Conservation (phyloP, 495 filamentous ascomycete genomes). For the Aspergillus saccharolyticus region DNA sequence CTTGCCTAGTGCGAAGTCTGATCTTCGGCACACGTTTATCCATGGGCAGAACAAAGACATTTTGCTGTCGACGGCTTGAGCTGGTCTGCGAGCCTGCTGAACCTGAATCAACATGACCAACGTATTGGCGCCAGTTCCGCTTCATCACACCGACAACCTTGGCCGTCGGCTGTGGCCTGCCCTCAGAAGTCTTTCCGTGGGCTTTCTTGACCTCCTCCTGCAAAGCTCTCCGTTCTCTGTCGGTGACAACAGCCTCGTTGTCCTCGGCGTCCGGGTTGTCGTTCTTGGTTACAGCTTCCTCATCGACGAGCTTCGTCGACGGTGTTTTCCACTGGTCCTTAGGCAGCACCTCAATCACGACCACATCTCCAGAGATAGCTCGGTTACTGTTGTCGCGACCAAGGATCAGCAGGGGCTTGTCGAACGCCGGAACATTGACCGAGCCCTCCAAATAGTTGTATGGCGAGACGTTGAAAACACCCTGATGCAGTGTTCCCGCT, state of each 20-base stretch:
- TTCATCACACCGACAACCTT: conserved; percentile 89
- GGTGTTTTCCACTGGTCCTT: conserved; percentile 95
- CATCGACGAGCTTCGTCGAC: conserved; percentile 90
- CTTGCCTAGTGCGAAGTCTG: conserved; percentile 83
- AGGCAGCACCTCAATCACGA: conserved; percentile 87
- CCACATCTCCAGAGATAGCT: conserved; percentile 81
- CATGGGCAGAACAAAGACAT: conserved; percentile 92
- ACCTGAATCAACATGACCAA: conserved; percentile 85
- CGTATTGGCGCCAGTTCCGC: conserved; percentile 96
- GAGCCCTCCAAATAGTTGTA: conserved; percentile 97
- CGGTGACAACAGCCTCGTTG: conserved; percentile 68
- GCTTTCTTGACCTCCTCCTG: conserved; percentile 86
- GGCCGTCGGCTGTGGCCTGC: conserved; percentile 82
- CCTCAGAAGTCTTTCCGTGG: conserved; percentile 73
- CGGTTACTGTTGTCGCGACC: conserved; percentile 97
- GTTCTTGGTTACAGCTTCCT: conserved; percentile 86
- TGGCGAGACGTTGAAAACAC: conserved; percentile 89
- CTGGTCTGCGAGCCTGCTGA: conserved; percentile 67
- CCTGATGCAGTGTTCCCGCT: conserved; percentile 82
- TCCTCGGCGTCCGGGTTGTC: conserved; percentile 86
- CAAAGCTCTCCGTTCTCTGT: conserved; percentile 77
- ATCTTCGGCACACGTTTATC: conserved; percentile 97
- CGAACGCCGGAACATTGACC: conserved; percentile 82
- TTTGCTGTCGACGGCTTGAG: conserved; percentile 79
- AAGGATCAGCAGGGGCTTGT: conserved; percentile 78